Percentiles rank a stretch among this genome's conserved stretches.
Conservation (phyloP, 1,284 basidiomycete species). For the Heliocybe sulcata region DNA sequence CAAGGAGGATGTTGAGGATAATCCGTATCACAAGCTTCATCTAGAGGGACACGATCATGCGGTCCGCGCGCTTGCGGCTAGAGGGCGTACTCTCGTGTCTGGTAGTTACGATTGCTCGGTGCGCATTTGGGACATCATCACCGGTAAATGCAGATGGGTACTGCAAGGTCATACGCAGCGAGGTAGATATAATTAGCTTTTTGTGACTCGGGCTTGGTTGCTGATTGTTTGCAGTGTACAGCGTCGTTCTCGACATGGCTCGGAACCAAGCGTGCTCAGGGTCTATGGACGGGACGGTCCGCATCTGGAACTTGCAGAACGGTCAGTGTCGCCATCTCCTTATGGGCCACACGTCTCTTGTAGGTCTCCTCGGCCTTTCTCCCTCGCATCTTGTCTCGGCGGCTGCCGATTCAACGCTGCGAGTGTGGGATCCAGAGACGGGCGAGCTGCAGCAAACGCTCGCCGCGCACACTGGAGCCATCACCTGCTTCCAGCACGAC, state of each 20-base stretch:
- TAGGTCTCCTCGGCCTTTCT: constrained; percentile 83
- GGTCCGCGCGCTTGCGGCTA: constrained; percentile 86
- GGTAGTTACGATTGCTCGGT: constrained; percentile 94
- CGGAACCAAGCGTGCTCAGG: constrained; percentile 89
- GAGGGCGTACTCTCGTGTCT: constrained; percentile 86
- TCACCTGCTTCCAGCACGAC: constrained; percentile 96
- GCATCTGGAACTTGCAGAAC: constrained; percentile 82
- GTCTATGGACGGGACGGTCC: constrained; percentile 94
- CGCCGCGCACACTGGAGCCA: constrained; percentile 86
- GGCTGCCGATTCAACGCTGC: constrained; percentile 87
- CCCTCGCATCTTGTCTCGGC: constrained; percentile 87
- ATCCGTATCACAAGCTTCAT: constrained; percentile 84
- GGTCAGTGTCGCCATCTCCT: constrained; percentile 78
- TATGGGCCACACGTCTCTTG: constrained; percentile 83
- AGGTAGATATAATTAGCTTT: constrained; percentile 38
- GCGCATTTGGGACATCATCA: constrained; percentile 90
- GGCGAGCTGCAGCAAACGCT: constrained; percentile 77
- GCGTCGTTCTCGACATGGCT: constrained; percentile 78
- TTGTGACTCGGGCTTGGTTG: not conserved
- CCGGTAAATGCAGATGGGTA: constrained; percentile 77
- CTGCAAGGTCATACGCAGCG: constrained; percentile 87
- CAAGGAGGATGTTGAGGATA: constrained; percentile 71
- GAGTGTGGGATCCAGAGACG: constrained; percentile 86
- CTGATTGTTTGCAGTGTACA: constrained; percentile 59
- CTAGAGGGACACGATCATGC: constrained; percentile 87